These are phyloP conservation scores for Moesziomyces parantarcticus DNA, from an alignment of 1,284 basidiomycete species.

Conservation along the genomic window DNA sequence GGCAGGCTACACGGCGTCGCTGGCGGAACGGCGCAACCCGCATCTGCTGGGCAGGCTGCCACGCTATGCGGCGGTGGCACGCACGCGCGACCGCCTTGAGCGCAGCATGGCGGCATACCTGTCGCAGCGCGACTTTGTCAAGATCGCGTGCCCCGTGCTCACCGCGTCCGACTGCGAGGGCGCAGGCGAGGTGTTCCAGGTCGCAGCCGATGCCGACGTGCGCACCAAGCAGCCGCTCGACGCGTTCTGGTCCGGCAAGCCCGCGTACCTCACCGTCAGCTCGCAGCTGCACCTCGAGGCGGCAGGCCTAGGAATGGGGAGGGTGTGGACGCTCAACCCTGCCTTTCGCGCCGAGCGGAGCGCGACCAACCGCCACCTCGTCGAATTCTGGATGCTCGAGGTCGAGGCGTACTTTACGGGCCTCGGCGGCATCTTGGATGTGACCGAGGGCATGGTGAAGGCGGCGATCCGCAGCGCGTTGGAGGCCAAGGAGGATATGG, in stretches of 20 bases:
- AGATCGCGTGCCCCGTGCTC: slow-evolving; percentile 85
- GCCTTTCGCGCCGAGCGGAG: slow-evolving; percentile 92
- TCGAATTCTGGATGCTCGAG: slow-evolving; percentile 99
- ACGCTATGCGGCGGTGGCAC: slow-evolving; percentile 40
- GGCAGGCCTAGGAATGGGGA: slow-evolving; percentile 76
- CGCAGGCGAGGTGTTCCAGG: slow-evolving; percentile 90
- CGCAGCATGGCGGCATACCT: slow-evolving; percentile 31
- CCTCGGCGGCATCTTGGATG: slow-evolving; percentile 40
- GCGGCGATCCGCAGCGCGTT: slow-evolving; percentile 24
- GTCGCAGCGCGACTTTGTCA: slow-evolving; percentile 75
- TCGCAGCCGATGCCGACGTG: slow-evolving; percentile 70
- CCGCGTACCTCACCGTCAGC: slow-evolving; percentile 91
- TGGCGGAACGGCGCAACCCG: slow-evolving; percentile 48
- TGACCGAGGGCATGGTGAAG: slow-evolving; percentile 50
- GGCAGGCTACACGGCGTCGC: slow-evolving; percentile 18
- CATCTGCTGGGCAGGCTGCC: slow-evolving; percentile 47
- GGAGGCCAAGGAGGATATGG: slow-evolving; percentile 39
- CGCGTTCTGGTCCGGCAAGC: slow-evolving; percentile 63
- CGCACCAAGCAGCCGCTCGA: slow-evolving; percentile 1
- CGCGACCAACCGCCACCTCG: slow-evolving; percentile 88
- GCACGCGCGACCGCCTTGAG: slow-evolving; percentile 48
- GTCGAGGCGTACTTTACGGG: slow-evolving; percentile 71
- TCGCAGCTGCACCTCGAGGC: slow-evolving; percentile 96
- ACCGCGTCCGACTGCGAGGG: slow-evolving; percentile 96
- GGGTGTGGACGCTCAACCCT: slow-evolving; percentile 90